These are phyloP conservation scores for Naganishia vaughanmartiniae DNA, from an alignment of 768 basidiomycete species.

Conservation along the genomic window DNA sequence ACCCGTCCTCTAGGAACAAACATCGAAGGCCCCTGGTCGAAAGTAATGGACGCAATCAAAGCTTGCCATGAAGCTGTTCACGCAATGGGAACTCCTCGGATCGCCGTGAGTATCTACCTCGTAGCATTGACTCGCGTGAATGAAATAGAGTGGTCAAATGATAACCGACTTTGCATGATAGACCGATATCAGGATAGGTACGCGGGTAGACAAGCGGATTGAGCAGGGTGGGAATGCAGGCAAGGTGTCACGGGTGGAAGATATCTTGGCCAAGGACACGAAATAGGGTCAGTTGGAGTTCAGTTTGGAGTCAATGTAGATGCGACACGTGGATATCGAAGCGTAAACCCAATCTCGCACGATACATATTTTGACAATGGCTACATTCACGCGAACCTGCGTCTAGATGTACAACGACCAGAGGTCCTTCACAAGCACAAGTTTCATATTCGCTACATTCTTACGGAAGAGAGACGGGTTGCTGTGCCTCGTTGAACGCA, in stretches of 20 bases:
- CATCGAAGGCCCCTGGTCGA: constrained; percentile 81
- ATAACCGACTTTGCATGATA: constrained; percentile 55
- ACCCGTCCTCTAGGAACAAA: constrained; percentile 60
- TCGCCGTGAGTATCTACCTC: constrained; percentile 40
- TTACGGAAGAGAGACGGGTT: background rate
- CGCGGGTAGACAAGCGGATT: constrained; percentile 69
- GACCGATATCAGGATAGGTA: constrained; percentile 93
- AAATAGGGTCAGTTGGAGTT: constrained; percentile 23
- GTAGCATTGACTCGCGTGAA: background rate
- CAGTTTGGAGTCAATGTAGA: background rate
- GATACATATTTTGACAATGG: constrained; percentile 8
- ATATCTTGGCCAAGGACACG: constrained; percentile 59
- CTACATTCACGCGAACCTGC: constrained; percentile 8
- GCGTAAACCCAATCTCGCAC: background rate
- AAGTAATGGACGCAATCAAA: constrained; percentile 81
- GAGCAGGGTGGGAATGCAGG: constrained; percentile 65
- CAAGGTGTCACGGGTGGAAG: constrained; percentile 77
- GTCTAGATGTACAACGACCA: constrained; percentile 11
- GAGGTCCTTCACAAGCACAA: background rate
- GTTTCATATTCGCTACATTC: constrained; percentile 7
- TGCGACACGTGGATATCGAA: background rate
- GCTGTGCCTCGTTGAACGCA: background rate
- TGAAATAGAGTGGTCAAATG: background rate
- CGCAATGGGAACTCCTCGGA: constrained; percentile 43
- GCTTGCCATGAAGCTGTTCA: constrained; percentile 67